phyloP scores from a whole-genome alignment of 1,139 yeast genomes.

The Meyerozyma carpophila region DNA sequence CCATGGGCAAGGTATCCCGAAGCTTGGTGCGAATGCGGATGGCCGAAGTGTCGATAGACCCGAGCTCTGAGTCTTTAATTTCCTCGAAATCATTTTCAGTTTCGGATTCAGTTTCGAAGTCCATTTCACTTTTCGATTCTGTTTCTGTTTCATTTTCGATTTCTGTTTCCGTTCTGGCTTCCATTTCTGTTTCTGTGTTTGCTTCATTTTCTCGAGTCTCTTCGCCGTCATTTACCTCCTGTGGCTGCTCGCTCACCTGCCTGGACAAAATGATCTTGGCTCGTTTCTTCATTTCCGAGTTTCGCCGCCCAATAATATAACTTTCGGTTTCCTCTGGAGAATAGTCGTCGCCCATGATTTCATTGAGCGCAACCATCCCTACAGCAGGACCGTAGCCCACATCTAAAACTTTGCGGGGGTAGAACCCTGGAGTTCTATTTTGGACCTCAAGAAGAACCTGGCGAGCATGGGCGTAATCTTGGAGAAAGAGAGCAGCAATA shows the following conservation, averaged over 20 bases:
- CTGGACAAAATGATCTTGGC: slow-evolving; percentile 74
- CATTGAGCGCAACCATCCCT: slow-evolving; percentile 85
- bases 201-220: neutral
- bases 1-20: slow-evolving; percentile 43
- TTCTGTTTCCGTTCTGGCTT: neutral
- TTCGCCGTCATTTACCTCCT: slow-evolving; percentile 10
- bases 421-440: slow-evolving; percentile 49
- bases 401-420: slow-evolving; percentile 66
- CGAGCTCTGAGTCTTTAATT: slow-evolving; percentile 26
- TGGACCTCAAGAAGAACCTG: slow-evolving; percentile 67
- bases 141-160: slow-evolving; percentile 10
- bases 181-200: slow-evolving; percentile 9
- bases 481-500: slow-evolving; percentile 78
- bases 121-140: slow-evolving; percentile 2
- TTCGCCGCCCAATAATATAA: slow-evolving; percentile 62
- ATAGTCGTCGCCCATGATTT: slow-evolving; percentile 62
- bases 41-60: slow-evolving; percentile 55
- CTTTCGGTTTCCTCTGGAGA: slow-evolving; percentile 64
- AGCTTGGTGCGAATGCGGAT: slow-evolving; percentile 51
- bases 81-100: slow-evolving; percentile 5
- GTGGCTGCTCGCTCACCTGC: slow-evolving; percentile 50
- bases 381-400: slow-evolving; percentile 92
- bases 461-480: slow-evolving; percentile 69
- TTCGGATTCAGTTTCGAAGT: slow-evolving; percentile 9
- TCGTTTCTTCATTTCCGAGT: slow-evolving; percentile 64